Conservation (phyloP, 2,329 filamentous ascomycete species). For the Colletotrichum karsti region DNA sequence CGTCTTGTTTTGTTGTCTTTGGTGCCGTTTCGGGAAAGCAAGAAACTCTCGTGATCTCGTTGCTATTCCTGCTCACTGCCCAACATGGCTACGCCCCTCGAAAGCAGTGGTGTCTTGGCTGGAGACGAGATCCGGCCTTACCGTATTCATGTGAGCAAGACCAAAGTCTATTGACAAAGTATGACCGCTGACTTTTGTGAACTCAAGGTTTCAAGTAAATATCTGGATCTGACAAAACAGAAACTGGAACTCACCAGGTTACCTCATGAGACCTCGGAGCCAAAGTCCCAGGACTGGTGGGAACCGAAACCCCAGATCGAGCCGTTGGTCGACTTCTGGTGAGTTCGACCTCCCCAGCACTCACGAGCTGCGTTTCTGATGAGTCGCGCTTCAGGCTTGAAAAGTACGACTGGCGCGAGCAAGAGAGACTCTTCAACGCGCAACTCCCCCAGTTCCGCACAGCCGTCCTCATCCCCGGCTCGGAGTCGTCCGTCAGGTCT, state of each 20-base stretch:
- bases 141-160: constrained; percentile 61
- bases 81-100: constrained; percentile 9
- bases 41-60: neutral
- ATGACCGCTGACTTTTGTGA: neutral
- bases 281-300: constrained; percentile 61
- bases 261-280: constrained; percentile 63
- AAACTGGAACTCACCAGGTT: constrained; percentile 74
- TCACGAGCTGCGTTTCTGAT: neutral
- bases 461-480: constrained; percentile 51
- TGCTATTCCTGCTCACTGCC: neutral
- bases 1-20: neutral
- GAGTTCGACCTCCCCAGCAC: constrained; percentile 32
- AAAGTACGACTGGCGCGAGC: constrained; percentile 69
- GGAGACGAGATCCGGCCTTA: constrained; percentile 61
- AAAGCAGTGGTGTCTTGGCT: constrained; percentile 21
- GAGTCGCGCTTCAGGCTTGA: constrained; percentile 61
- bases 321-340: constrained; percentile 73
- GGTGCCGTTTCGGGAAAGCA: neutral
- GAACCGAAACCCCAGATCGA: constrained; percentile 70
- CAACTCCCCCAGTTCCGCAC: constrained; percentile 72
- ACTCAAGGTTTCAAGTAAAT: constrained; percentile 66
- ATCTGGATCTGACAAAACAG: constrained; percentile 71
- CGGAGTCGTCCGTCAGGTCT: constrained; percentile 57
- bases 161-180: constrained; percentile 36
- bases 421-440: constrained; percentile 66